Evolutionary conservation across 2,329 filamentous ascomycete genomes (phyloP).

Genomic region (Xylogone sp.): DNA sequence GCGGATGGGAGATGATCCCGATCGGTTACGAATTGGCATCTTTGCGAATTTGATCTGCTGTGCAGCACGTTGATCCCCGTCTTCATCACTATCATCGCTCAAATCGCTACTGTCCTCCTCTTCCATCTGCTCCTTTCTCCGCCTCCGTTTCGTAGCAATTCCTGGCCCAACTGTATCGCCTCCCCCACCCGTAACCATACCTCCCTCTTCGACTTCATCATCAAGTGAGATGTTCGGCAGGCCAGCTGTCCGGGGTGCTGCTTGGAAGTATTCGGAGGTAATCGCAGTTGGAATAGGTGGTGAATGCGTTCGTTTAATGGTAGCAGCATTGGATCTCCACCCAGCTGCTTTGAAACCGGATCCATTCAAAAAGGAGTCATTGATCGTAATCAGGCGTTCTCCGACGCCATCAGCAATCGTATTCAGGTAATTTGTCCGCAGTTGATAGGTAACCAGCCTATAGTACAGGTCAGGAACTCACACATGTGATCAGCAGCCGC

Average conservation of each 20-base stretch:
- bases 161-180: conserved; percentile 66
- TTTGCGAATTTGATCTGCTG: conserved; percentile 96
- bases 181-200: conserved; percentile 63
- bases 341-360: conserved; percentile 79
- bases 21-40: conserved; percentile 82
- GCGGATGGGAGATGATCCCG: conserved; percentile 83
- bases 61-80: conserved; percentile 66
- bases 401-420: conserved; percentile 81
- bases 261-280: conserved; percentile 81
- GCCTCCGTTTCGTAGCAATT: conserved; percentile 61
- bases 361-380: conserved; percentile 75
- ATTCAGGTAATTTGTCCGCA: conserved; percentile 75
- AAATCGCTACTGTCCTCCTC: conserved; percentile 84
- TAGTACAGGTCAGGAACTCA: conserved; percentile 13
- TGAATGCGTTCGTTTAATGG: conserved; percentile 80
- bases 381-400: conserved; percentile 77
- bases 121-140: conserved; percentile 64
- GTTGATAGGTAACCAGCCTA: conserved; percentile 78
- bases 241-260: conserved; percentile 56
- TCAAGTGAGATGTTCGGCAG: conserved; percentile 55
- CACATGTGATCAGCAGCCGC: background rate
- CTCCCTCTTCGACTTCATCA: conserved; percentile 62
- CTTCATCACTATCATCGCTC: conserved; percentile 80
- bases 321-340: conserved; percentile 70
- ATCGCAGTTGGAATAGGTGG: conserved; percentile 81